Percentiles rank a stretch among this genome's conserved stretches.
phyloP scores from a whole-genome alignment of 2,329 filamentous ascomycete species.

The Pseudocercospora fuligena region DNA sequence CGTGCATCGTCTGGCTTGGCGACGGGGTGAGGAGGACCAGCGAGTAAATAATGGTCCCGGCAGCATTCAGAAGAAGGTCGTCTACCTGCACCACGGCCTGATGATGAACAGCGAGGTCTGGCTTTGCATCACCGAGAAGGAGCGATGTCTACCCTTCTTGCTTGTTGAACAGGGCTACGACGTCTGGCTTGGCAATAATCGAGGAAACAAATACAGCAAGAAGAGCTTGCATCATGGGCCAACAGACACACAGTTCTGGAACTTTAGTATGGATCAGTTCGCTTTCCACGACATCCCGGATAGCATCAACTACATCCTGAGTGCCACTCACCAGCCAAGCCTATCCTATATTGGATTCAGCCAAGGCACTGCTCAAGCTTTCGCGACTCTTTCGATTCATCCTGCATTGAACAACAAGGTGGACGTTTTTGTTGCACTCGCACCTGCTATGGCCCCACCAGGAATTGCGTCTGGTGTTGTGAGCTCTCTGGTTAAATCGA shows the following conservation, averaged over 20 bases:
- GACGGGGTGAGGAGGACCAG: slow-evolving; percentile 77
- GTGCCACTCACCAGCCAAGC: slow-evolving; percentile 78
- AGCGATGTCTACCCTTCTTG: slow-evolving; percentile 85
- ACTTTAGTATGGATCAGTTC: slow-evolving; percentile 98
- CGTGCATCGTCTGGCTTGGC: slow-evolving; percentile 83
- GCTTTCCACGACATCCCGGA: slow-evolving; percentile 97
- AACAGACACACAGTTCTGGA: slow-evolving; percentile 81
- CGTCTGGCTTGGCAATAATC: slow-evolving; percentile 97
- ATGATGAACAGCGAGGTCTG: slow-evolving; percentile 99
- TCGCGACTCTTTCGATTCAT: slow-evolving; percentile 90
- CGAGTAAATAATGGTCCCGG: slow-evolving; percentile 74
- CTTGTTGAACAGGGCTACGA: slow-evolving; percentile 91
- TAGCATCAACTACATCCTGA: slow-evolving; percentile 88
- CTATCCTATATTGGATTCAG: slow-evolving; percentile 97
- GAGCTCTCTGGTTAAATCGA: slow-evolving; percentile 90
- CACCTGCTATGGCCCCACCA: slow-evolving; percentile 94
- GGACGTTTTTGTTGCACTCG: slow-evolving; percentile 93
- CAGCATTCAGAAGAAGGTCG: slow-evolving; percentile 78
- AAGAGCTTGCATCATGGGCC: slow-evolving; percentile 82
- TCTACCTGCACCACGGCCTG: slow-evolving; percentile 93
- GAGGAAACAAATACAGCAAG: slow-evolving; percentile 98
- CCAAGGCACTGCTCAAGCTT: slow-evolving; percentile 95
- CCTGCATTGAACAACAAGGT: slow-evolving; percentile 90
- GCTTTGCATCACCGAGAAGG: slow-evolving; percentile 87
- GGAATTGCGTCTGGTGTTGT: slow-evolving; percentile 89